Base-by-base conservation (phyloP, 179 eudicot genomes). In the Carnegiea gigantea region DNA sequence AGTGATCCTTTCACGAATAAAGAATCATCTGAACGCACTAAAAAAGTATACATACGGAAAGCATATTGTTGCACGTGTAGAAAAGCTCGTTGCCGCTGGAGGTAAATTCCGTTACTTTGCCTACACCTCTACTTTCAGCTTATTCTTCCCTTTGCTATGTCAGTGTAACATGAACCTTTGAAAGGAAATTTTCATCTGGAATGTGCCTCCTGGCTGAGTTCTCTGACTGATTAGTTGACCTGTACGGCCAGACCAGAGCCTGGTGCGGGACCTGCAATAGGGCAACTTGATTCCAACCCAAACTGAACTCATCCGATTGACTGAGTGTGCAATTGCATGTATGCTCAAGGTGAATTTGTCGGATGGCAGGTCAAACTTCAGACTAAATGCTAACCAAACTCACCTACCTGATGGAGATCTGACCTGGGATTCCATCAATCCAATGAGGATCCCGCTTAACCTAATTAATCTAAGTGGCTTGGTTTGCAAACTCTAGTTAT, bases 1-100 rank as follows among this genome's bases (percentile, higher is more conserved):
- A 85, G 81, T 89, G 79, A 92, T 96, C 79, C 89, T 96, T 77
- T 88, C 91, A 21, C 89, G 93, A 82, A 96, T 96, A 57, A 97
- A 97, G 89, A 93, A 91, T 84, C 99, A 97, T 85, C 83, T 97
- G 88, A 97, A 89, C 84, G 98, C 99, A 5, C 90, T 97, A 75
- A 97, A 97, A 89, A 97, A 93, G 84, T 97, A 97, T 85, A 97
- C 99, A 62, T 97, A 97, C 70, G 98, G 99, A 76, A 97, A 97
- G 86, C 99, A 97, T 82, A 97, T 97, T 17, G 98, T 97, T 86
- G 98, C 99, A 9, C 99, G 99, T 79, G 99, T 97, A 4, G 98
- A 97, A 86, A 97, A 97, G 84, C 99, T 97, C 86, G 97, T 97
- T 87, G 92, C 97, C 20, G 97, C 98, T 64, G 99, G 98, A 83